phyloP scores from a whole-genome alignment of 2,329 filamentous ascomycete genomes.

The Exophiala alcalophila region DNA sequence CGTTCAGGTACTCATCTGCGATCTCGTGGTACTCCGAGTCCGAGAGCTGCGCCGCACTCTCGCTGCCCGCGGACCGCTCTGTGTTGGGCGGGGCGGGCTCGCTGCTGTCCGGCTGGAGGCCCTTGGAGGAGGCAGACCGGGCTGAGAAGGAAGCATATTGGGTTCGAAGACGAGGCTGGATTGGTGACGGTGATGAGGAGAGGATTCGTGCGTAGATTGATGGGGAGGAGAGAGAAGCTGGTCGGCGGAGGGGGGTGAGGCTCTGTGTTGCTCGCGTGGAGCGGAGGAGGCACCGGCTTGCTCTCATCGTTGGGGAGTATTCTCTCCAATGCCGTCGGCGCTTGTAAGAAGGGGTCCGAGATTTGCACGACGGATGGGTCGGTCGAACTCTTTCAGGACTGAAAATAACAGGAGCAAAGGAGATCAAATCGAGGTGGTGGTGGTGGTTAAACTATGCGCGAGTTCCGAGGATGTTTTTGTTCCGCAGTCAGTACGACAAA shows the following conservation, averaged over 20 bases:
- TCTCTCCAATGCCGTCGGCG: background rate
- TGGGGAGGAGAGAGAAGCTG: background rate
- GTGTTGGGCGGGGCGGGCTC: conserved; percentile 49
- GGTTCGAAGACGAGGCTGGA: background rate
- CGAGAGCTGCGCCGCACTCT: conserved; percentile 61
- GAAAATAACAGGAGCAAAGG: too few species aligned
- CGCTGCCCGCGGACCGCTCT: conserved; percentile 42
- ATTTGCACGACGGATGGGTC: background rate
- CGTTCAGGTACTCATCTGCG: conserved; percentile 70
- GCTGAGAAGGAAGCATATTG: conserved; percentile 13
- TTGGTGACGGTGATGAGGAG: conserved; percentile 3
- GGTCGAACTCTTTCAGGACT: too few species aligned
- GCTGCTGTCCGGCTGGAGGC: conserved; percentile 59
- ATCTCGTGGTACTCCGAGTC: conserved; percentile 72
- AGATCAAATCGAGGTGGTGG: too few species aligned
- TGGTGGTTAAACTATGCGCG: too few species aligned
- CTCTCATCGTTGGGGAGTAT: conserved; percentile 6
- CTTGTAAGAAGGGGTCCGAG: background rate
- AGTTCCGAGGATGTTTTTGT: too few species aligned
- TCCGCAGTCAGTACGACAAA: too few species aligned
- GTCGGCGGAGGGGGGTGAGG: conserved; percentile 4
- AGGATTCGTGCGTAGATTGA: background rate
- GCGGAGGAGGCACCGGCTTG: conserved; percentile 12
- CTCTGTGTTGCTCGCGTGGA: conserved; percentile 7
- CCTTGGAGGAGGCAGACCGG: conserved; percentile 38